phyloP scores from a whole-genome alignment of 805 yeast species.

The Debaryomyces castellii region DNA sequence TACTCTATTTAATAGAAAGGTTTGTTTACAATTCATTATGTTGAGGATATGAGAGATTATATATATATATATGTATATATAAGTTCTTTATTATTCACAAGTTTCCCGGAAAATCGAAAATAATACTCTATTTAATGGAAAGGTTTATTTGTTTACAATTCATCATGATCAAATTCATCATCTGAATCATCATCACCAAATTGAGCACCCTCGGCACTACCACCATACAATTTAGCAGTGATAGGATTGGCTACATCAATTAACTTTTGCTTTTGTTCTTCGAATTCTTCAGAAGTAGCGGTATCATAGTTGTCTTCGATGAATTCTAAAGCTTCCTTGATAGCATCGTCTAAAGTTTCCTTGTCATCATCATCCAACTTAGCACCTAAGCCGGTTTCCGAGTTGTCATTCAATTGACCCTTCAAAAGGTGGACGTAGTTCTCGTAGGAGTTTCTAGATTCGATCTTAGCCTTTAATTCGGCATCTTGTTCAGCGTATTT shows the following conservation, averaged over 20 bases:
- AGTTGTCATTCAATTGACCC: slow-evolving; percentile 43
- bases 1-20: not conserved
- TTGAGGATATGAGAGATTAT: not conserved
- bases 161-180: slow-evolving; percentile 45
- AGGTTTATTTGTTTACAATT: slow-evolving; percentile 27
- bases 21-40: slow-evolving; percentile 24
- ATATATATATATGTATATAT: not conserved
- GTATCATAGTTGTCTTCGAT: slow-evolving; percentile 78
- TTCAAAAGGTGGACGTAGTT: slow-evolving; percentile 44
- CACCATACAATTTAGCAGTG: slow-evolving; percentile 74
- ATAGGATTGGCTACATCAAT: slow-evolving; percentile 87
- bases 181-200: slow-evolving; percentile 45
- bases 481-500: slow-evolving; percentile 59
- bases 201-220: slow-evolving; percentile 45
- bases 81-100: not conserved
- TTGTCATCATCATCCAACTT: slow-evolving; percentile 88
- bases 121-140: not conserved
- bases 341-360: slow-evolving; percentile 83
- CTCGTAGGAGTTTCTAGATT: slow-evolving; percentile 45
- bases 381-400: slow-evolving; percentile 57
- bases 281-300: slow-evolving; percentile 90
- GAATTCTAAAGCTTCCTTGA: slow-evolving; percentile 84
- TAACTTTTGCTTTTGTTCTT: slow-evolving; percentile 81
- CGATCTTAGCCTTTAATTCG: slow-evolving; percentile 43
- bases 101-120: not conserved